Conservation (phyloP, 805 yeast species). For the Myxozyma lipomycoides region DNA sequence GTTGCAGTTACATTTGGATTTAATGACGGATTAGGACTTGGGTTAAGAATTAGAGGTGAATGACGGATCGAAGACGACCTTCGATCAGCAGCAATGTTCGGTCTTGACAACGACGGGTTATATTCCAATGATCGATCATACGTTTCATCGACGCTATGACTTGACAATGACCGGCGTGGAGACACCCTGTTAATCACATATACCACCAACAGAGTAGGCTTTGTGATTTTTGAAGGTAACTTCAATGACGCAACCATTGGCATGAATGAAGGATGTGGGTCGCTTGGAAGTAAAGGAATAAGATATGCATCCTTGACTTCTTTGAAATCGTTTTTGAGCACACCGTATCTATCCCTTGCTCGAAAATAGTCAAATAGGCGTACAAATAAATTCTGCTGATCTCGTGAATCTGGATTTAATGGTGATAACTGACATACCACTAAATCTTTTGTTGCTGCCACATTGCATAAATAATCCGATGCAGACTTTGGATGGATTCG, state of each 20-base stretch:
- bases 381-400: slow-evolving; percentile 33
- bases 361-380: slow-evolving; percentile 47
- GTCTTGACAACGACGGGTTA: background rate
- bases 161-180: background rate
- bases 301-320: slow-evolving; percentile 64
- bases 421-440: slow-evolving; percentile 41
- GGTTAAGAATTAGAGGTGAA: background rate
- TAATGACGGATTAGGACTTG: background rate
- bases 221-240: slow-evolving; percentile 4
- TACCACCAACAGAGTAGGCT: slow-evolving; percentile 13
- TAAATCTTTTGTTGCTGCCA: slow-evolving; percentile 48
- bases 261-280: slow-evolving; percentile 30
- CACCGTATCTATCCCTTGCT: slow-evolving; percentile 53
- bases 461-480: slow-evolving; percentile 50
- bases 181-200: slow-evolving; percentile 18
- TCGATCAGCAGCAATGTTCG: background rate
- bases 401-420: slow-evolving; percentile 27
- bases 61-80: background rate
- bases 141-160: too few relatives aligned
- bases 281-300: slow-evolving; percentile 40
- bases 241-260: slow-evolving; percentile 5
- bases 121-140: too few relatives aligned
- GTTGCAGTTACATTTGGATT: background rate
- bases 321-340: slow-evolving; percentile 44
- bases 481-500: slow-evolving; percentile 55